Percentiles rank a stretch among this genome's conserved stretches.
Conservation (phyloP, 352 stramenopile species). For the Pythium folliculosum region DNA sequence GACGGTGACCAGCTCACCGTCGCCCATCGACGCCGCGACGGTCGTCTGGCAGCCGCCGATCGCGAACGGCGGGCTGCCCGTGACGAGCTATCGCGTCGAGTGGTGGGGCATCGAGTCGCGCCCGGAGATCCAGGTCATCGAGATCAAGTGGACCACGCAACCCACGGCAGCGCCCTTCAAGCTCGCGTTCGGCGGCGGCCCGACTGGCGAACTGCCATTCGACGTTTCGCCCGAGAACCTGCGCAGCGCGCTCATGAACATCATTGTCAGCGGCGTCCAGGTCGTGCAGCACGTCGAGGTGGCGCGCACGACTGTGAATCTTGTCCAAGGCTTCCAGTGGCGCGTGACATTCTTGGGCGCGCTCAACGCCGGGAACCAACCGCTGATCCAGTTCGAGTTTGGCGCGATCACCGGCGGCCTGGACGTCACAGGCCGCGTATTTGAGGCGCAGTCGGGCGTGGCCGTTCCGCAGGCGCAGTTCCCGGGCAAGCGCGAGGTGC, state of each 20-base stretch:
- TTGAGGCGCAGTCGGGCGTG: constrained; percentile 53
- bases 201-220: constrained; percentile 67
- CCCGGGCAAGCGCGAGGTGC: constrained; percentile 68
- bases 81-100: constrained; percentile 85
- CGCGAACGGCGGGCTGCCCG: constrained; percentile 50
- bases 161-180: constrained; percentile 58
- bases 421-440: constrained; percentile 43
- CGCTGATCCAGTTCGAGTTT: constrained; percentile 63
- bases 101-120: constrained; percentile 64
- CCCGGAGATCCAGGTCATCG: constrained; percentile 83
- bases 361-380: constrained; percentile 44
- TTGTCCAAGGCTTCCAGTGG: constrained; percentile 64
- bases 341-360: constrained; percentile 35
- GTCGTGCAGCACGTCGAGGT: constrained; percentile 48
- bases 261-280: constrained; percentile 40
- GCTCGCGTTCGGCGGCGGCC: constrained; percentile 78
- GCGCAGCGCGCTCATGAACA: constrained; percentile 86
- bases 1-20: constrained; percentile 42
- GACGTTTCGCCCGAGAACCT: constrained; percentile 82
- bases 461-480: constrained; percentile 42
- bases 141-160: constrained; percentile 73
- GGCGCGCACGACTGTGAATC: constrained; percentile 46
- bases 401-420: constrained; percentile 26
- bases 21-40: constrained; percentile 56
- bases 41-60: constrained; percentile 75